Evolutionary conservation across 2,329 filamentous ascomycete genomes (phyloP).

Genomic region (Knoxdaviesia proteae): DNA sequence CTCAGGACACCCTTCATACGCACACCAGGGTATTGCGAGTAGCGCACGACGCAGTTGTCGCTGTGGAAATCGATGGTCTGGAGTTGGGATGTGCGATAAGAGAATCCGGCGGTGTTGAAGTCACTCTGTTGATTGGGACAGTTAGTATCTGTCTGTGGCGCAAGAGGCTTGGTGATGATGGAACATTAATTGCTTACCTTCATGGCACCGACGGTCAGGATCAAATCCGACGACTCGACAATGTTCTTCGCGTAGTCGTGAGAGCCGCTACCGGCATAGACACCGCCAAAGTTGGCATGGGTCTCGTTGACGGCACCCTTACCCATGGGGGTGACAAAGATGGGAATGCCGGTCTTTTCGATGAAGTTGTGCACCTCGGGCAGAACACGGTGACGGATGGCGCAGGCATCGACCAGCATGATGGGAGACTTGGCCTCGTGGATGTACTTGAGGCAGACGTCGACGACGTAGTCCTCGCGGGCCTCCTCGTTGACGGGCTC

Average conservation of each 20-base stretch:
- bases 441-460: slow-evolving; percentile 54
- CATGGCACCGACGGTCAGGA: slow-evolving; percentile 47
- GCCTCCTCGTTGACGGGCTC: slow-evolving; percentile 45
- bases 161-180: neutral
- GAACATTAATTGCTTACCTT: slow-evolving; percentile 15
- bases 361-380: slow-evolving; percentile 54
- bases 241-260: slow-evolving; percentile 39
- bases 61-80: slow-evolving; percentile 68
- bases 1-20: slow-evolving; percentile 59
- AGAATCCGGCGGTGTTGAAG: slow-evolving; percentile 70
- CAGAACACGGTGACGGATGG: slow-evolving; percentile 54
- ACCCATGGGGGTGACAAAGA: slow-evolving; percentile 80
- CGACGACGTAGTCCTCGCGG: slow-evolving; percentile 64
- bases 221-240: slow-evolving; percentile 49
- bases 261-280: slow-evolving; percentile 66
- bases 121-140: slow-evolving; percentile 30
- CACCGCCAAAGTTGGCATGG: slow-evolving; percentile 56
- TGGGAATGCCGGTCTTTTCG: slow-evolving; percentile 52
- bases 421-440: slow-evolving; percentile 53
- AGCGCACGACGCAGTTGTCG: slow-evolving; percentile 49
- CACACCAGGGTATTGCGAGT: slow-evolving; percentile 59
- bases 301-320: slow-evolving; percentile 68
- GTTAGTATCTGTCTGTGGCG: neutral
- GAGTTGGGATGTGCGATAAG: slow-evolving; percentile 55
- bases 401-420: slow-evolving; percentile 66